Evolutionary conservation across 768 basidiomycete species (phyloP), one percentile per base, ranked within the genome.

Genomic region (Lentinula boryana): DNA sequence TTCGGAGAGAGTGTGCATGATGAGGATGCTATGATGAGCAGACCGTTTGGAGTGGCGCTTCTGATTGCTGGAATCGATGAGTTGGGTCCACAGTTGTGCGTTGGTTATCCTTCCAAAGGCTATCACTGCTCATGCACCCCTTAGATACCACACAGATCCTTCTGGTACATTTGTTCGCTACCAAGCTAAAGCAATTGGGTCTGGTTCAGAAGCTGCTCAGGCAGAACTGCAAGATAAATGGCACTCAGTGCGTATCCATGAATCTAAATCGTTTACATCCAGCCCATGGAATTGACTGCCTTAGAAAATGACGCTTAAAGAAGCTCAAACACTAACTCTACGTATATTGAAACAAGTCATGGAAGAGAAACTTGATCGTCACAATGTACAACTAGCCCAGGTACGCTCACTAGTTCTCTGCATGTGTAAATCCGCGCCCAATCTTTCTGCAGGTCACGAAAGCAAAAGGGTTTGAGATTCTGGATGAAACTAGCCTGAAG

Each of bases 1-100:
- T 99, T 99, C 65, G 97, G 97, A 64, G 97, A 98, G 85, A 96
- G 95, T 76, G 95, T 98, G 65, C 94, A 98, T 68, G 95, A 98
- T 70, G 96, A 97, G 74, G 96, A 97, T 71, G 96, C 95, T 4
- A 89, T 96, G 88, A 98, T 98, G 96, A 97, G 95, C 75, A 82
- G 97, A 67, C 97, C 97, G 56, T 99, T 99, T 76, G 97, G 97
- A 67, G 97, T 99, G 35, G 97, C 97, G 5, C 77, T 99, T 65
- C 76, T 98, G 67, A 95, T 99, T 76, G 97, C 95, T n/a, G 97
- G 97, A 21, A 84, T 95, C 63, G 96, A 99, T 70, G 95, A 98
- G 74, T 77, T 88, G 55, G 97, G 97, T 7, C 96, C 96, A 41
- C 96, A 98, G 75, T 75, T 99, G 95, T 97, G 69, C 68, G 91